phyloP scores from a whole-genome alignment of 164 flowering plant species.

The Vitis cinerea region DNA sequence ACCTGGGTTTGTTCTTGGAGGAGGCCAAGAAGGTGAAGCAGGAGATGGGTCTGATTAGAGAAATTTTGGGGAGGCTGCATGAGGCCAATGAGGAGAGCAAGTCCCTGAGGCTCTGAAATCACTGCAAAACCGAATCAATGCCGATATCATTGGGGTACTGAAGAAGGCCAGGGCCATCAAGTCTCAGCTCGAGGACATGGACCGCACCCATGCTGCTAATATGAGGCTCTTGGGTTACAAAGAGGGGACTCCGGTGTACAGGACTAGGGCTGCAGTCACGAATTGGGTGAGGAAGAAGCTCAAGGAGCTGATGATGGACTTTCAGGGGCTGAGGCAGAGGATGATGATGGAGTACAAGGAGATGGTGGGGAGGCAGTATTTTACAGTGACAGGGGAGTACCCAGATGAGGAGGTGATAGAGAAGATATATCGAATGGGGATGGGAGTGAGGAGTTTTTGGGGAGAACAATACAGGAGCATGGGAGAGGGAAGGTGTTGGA shows the following conservation, averaged over 20 bases:
- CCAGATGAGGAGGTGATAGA: constrained; percentile 77
- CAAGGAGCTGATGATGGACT: constrained; percentile 81
- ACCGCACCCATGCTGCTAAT: constrained; percentile 50
- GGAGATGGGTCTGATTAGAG: constrained; percentile 58
- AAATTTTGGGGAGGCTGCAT: constrained; percentile 40
- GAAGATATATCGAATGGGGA: constrained; percentile 56
- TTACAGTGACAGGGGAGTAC: constrained; percentile 73
- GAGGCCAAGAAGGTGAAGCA: constrained; percentile 69
- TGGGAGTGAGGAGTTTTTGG: constrained; percentile 59
- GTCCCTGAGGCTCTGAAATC: constrained; percentile 53
- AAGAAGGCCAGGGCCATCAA: constrained; percentile 55
- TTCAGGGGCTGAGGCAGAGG: constrained; percentile 65
- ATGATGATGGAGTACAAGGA: constrained; percentile 83
- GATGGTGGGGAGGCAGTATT: constrained; percentile 70
- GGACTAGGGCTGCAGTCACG: constrained; percentile 67
- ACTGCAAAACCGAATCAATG: constrained; percentile 46
- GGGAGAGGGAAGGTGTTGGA: constrained; percentile 63
- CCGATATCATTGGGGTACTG: constrained; percentile 53
- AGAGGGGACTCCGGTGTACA: constrained; percentile 63
- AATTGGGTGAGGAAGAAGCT: constrained; percentile 78
- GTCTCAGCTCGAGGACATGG: constrained; percentile 66
- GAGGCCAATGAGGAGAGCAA: constrained; percentile 66
- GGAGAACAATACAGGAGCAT: constrained; percentile 60
- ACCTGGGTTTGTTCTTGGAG: constrained; percentile 53
- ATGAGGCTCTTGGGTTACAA: constrained; percentile 59